A percentile compares a stretch with the other conserved stretches of the same genome.
Conservation (phyloP, 176 grass and related monocot species). For the Oryza nivara region DNA sequence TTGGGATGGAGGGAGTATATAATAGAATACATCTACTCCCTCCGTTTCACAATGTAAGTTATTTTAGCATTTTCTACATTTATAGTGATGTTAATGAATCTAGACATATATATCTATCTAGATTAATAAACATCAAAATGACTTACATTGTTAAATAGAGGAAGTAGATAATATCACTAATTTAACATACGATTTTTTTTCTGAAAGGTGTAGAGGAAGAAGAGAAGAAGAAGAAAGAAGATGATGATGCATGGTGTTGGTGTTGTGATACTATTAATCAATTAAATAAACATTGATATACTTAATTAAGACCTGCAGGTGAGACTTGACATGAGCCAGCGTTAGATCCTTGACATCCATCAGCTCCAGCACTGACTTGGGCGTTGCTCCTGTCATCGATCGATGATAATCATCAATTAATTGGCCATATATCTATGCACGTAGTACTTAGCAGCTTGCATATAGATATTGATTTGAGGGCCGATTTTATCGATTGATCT, state of each 20-base stretch:
- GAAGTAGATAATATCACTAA: too few species aligned
- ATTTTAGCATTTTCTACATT: too few species aligned
- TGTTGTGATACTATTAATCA: background rate
- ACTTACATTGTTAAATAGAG: too few species aligned
- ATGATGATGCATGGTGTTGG: background rate
- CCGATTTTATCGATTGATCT: background rate
- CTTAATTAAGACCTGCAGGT: constrained; percentile 37
- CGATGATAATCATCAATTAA: constrained; percentile 3
- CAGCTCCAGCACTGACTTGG: constrained; percentile 47
- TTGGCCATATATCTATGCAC: background rate
- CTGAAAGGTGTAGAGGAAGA: background rate
- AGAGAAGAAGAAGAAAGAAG: background rate
- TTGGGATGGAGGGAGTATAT: too few species aligned
- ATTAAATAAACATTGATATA: background rate
- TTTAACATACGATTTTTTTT: background rate
- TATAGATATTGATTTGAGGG: background rate
- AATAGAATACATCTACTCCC: too few species aligned
- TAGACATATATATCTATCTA: too few species aligned
- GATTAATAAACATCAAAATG: too few species aligned
- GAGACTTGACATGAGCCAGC: constrained; percentile 54
- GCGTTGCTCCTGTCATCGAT: constrained; percentile 30
- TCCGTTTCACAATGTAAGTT: too few species aligned
- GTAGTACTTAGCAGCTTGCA: too few species aligned
- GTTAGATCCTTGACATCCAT: constrained; percentile 56
- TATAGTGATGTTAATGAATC: too few species aligned